Base-by-base conservation (phyloP, 2,329 filamentous ascomycete species). In the Xylariaceae sp. region DNA sequence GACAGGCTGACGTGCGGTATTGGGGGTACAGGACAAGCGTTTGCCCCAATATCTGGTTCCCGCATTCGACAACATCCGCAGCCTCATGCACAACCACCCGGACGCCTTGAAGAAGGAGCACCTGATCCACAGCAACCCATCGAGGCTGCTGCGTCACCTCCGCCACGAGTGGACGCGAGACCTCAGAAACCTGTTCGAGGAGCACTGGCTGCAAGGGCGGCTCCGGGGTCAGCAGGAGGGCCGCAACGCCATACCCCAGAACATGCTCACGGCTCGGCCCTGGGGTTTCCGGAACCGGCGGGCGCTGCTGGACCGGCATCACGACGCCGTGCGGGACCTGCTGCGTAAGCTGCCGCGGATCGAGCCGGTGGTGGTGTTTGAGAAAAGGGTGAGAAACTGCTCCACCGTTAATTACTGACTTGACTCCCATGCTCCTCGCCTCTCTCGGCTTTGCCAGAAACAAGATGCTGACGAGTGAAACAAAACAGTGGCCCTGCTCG, bases 201-300 rank as follows among this genome's bases (percentile, higher is more conserved):
- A 38, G 28, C 37, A 40, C 16, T 43, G 37, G 35, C 19, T 40
- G 23, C 32, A 35, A 8, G 22, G 17, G 27, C 27, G 31, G 24
- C 5, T 26, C n/a, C n/a, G n/a, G n/a, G n/a, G n/a, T n/a, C n/a
- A n/a, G n/a, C n/a, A n/a, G n/a, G n/a, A n/a, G n/a, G n/a, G 11
- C 14, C 11, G 13, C 5, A 12, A 17, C 3, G 19, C n/a, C n/a
- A 31, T 25, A 22, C 7, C 21, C 7, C 18, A 14, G 18, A 17
- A 28, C 2, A 24, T 29, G 29, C 21, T 28, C 19, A 30, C 35
- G 14, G 14, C 26, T 5, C 19, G 25, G 15, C 29, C 17, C 7
- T 38, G 24, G 5, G 39, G 39, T 16, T 39, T 32, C 10, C 5
- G 33, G 8, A 28, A 36, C 15, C 29, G 25, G 16, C 34, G 28